Percentiles rank a stretch among this genome's conserved stretches.
Evolutionary conservation across 78 protist species (phyloP).

Genomic region (Anaeramoeba flamelloides): DNA sequence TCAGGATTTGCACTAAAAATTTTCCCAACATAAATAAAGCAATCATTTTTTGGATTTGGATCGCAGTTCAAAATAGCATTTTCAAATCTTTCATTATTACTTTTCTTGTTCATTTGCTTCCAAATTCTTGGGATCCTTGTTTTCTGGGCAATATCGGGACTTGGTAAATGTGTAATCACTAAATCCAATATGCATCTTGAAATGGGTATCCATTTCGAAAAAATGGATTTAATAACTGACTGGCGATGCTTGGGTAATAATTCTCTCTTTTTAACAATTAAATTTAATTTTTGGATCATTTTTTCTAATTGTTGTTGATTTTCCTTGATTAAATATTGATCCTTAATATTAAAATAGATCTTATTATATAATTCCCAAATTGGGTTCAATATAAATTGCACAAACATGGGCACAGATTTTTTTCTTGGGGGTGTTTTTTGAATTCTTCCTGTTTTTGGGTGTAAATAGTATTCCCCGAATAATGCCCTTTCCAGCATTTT

Average conservation of each 20-base stretch:
- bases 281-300: background rate
- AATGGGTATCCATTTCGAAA: background rate
- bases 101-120: background rate
- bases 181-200: background rate
- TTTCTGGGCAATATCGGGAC: background rate
- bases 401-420: background rate
- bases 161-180: background rate
- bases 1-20: background rate
- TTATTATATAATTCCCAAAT: background rate
- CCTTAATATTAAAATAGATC: too few species aligned
- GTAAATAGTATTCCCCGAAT: background rate
- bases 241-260: background rate
- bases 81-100: background rate
- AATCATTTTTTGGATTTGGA: conserved; percentile 2
- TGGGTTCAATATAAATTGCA: background rate
- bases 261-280: background rate
- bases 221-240: background rate
- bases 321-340: too few species aligned
- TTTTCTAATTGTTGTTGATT: too few species aligned
- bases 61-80: background rate
- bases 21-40: background rate
- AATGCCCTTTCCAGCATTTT: background rate
- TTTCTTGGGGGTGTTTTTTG: background rate
- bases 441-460: background rate
- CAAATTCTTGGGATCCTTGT: background rate